Percentiles rank a stretch among this genome's conserved stretches.
These are phyloP conservation scores for Candolleomyces aberdarensis DNA, from an alignment of 768 basidiomycete species.

Conservation along the genomic window DNA sequence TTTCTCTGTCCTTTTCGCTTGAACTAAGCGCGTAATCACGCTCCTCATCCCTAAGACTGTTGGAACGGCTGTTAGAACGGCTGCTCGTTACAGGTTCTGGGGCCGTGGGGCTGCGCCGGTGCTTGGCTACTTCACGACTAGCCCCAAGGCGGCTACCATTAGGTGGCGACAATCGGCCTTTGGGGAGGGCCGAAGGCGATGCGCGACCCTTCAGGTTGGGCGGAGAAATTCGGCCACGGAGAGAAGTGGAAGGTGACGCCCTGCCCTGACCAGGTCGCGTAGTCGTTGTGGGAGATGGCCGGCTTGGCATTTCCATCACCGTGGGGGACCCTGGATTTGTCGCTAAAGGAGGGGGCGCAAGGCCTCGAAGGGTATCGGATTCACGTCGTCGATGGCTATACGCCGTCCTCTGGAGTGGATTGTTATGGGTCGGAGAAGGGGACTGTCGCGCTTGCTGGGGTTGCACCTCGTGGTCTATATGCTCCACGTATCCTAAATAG, in stretches of 20 bases:
- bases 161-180: constrained; percentile 33
- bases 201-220: constrained; percentile 24
- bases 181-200: constrained; percentile 17
- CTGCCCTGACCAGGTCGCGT: constrained; percentile 11
- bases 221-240: constrained; percentile 22
- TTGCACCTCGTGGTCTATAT: constrained; percentile 35
- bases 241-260: constrained; percentile 16
- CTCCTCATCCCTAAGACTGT: constrained; percentile 38
- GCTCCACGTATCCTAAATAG: constrained; percentile 33
- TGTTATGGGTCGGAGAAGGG: constrained; percentile 42
- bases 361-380: constrained; percentile 66
- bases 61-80: constrained; percentile 15
- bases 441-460: constrained; percentile 42
- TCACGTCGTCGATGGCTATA: constrained; percentile 64
- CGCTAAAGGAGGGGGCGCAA: constrained; percentile 33
- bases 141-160: constrained; percentile 19
- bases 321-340: constrained; percentile 47
- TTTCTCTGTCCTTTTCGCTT: constrained; percentile 34
- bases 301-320: constrained; percentile 36
- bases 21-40: constrained; percentile 35
- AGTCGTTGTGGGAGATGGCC: constrained; percentile 14
- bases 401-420: constrained; percentile 18
- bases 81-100: constrained; percentile 50
- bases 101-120: constrained; percentile 68
- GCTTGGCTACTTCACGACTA: constrained; percentile 34